These are phyloP conservation scores for Alternaria novae-zelandiae DNA, from an alignment of 2,329 filamentous ascomycete genomes.

Conservation along the genomic window DNA sequence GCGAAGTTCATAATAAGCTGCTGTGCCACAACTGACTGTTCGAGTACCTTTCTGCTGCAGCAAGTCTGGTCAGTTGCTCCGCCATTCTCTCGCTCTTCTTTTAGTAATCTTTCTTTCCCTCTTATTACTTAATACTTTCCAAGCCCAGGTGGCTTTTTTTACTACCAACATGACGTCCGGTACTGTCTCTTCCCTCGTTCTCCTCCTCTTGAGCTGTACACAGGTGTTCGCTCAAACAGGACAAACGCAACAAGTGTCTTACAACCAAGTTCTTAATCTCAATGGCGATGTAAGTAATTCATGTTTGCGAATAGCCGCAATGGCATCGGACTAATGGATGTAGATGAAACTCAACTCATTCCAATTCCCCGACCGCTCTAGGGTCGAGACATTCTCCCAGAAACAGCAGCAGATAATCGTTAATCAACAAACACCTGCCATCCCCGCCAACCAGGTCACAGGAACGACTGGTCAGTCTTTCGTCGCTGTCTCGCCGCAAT, in stretches of 20 bases:
- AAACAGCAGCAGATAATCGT: constrained; percentile 49
- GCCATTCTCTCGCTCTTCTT: constrained; percentile 16
- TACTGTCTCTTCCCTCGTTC: constrained; percentile 42
- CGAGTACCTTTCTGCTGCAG: constrained; percentile 28
- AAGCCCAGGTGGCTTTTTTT: constrained; percentile 43
- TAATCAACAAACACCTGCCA: constrained; percentile 47
- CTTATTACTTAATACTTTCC: constrained; percentile 14
- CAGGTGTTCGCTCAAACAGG: constrained; percentile 29
- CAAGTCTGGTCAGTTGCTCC: constrained; percentile 40
- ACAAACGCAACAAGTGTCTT: constrained; percentile 37
- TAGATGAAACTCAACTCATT: constrained; percentile 49
- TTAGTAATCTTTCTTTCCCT: constrained; percentile 23
- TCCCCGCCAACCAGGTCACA: constrained; percentile 46
- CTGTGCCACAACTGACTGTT: constrained; percentile 12
- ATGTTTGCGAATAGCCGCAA: accelerated
- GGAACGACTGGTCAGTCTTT: constrained; percentile 47
- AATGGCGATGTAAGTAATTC: constrained; percentile 47
- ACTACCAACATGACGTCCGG: constrained; percentile 43
- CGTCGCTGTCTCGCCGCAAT: constrained; percentile 40
- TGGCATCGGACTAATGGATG: constrained; percentile 8
- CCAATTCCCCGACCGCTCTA: constrained; percentile 45
- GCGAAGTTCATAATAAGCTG: constrained; percentile 33
- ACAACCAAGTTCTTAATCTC: constrained; percentile 49
- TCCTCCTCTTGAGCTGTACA: constrained; percentile 37
- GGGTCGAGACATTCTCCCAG: constrained; percentile 47